Evolutionary conservation across 352 stramenopile genomes (phyloP).

Genomic region (Phytophthora palmivora): DNA sequence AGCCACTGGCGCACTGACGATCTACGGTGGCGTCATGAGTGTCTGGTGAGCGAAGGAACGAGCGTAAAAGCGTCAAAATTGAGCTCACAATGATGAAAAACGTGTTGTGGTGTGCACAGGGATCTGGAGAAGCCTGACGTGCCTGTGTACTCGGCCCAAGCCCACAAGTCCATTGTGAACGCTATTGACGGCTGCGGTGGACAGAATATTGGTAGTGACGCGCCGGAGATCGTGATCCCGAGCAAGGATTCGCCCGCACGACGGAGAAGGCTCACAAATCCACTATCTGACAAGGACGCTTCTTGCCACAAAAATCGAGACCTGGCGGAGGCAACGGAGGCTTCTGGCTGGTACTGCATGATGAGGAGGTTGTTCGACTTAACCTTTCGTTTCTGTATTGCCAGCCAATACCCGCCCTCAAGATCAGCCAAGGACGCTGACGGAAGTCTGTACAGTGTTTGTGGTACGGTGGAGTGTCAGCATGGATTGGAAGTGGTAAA

Average conservation of each 20-base stretch:
- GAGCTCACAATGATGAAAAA: too few relatives aligned
- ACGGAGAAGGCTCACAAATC: conserved; percentile 95
- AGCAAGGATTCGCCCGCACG: conserved; percentile 92
- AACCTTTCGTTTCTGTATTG: too few relatives aligned
- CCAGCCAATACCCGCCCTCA: conserved; percentile 81
- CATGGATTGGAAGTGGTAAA: too few relatives aligned
- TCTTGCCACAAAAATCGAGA: conserved; percentile 97
- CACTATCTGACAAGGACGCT: conserved; percentile 94
- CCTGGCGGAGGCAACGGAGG: conserved; percentile 95
- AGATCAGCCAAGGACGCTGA: conserved; percentile 87
- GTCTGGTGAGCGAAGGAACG: conserved; percentile 58
- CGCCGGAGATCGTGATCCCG: conserved; percentile 94
- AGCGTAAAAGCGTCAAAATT: conserved; percentile 11
- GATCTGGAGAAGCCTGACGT: too few relatives aligned
- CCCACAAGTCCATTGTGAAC: too few relatives aligned
- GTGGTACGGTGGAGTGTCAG: conserved; percentile 92
- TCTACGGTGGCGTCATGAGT: conserved; percentile 91
- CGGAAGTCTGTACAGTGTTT: conserved; percentile 86
- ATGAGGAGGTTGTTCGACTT: conserved; percentile 22
- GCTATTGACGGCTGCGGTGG: too few relatives aligned
- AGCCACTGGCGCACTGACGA: conserved; percentile 91
- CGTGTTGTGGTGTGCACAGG: too few relatives aligned
- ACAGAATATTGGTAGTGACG: conserved; percentile 86
- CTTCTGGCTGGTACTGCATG: too few relatives aligned
- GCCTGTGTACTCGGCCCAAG: too few relatives aligned